These are phyloP conservation scores for Wickerhamiella vanderwaltii DNA, from an alignment of 805 yeast species.

Conservation along the genomic window DNA sequence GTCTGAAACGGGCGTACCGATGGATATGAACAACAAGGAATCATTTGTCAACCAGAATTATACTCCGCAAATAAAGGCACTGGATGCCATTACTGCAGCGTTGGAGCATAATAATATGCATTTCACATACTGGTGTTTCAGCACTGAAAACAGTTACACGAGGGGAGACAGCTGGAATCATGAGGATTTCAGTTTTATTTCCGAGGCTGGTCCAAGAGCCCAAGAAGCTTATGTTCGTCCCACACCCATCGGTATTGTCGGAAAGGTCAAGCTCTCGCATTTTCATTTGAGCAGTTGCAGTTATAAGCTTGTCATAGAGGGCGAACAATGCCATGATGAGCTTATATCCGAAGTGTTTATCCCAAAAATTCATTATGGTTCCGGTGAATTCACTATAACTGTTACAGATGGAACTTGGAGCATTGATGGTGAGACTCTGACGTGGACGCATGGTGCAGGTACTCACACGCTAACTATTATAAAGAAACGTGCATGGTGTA, in stretches of 20 bases:
- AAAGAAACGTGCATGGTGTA: constrained; percentile 10
- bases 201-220: constrained; percentile 49
- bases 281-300: constrained; percentile 16
- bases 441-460: constrained; percentile 56
- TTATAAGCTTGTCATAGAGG: constrained; percentile 16
- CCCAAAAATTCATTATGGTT: constrained; percentile 59
- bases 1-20: constrained; percentile 91
- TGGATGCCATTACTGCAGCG: constrained; percentile 70
- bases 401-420: constrained; percentile 49
- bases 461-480: constrained; percentile 21
- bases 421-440: constrained; percentile 41
- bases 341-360: constrained; percentile 43
- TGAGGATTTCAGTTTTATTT: constrained; percentile 82
- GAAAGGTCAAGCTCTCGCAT: constrained; percentile 13
- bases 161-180: constrained; percentile 89
- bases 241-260: constrained; percentile 37
- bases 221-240: constrained; percentile 61
- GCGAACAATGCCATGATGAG: constrained; percentile 9
- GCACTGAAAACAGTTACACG: constrained; percentile 53
- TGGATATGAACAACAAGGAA: constrained; percentile 72
- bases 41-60: constrained; percentile 55
- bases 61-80: constrained; percentile 57
- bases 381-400: constrained; percentile 36
- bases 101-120: constrained; percentile 59
- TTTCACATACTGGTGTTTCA: constrained; percentile 78